Base-by-base conservation (phyloP, 306 rosid species). In the Urtica urens region DNA sequence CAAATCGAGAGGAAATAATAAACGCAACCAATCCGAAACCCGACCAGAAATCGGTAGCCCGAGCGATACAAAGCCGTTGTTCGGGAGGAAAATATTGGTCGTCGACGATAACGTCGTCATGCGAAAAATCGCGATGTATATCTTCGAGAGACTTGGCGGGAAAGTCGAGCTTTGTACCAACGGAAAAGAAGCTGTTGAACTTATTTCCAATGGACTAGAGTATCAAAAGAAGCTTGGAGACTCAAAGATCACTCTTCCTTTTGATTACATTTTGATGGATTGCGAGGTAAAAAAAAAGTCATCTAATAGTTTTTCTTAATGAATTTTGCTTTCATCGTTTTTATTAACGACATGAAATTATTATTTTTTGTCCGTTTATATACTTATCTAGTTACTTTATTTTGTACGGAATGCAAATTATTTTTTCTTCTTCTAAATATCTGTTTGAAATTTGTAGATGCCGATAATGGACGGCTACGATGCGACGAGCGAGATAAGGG, bases 391-490 rank as follows among this genome's bases (percentile, higher is more conserved):
- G n/a, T n/a, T n/a, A n/a, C n/a, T n/a, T n/a, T n/a, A n/a, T n/a
- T n/a, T 23, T 19, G 3, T 25, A 42, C 18, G 47, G 11, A 42
- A 42, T 82, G 59, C 67, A 81, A 3, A 76, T n/a, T n/a, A n/a
- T n/a, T n/a, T n/a, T n/a, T n/a, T n/a, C n/a, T 78, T 59, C 55
- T 58, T 17, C 46, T 67, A 12, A 34, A 48, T 2, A 51, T 58
- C 40, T 42, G 46, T 11, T 62, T 51, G 38, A 70, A 74, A 59
- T 23, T 45, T 45, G 49, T 25, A 45, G 49, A 45, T 45, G 49
- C 27, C 27, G 12, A 45, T 10, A 14, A 45, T 20, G 49, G 23
- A 20, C 6, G 49, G 49, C n/a, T 45, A 45, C 3, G 49, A 45
- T 11, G 49, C 49, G 26, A 23, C 49, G 4, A 13, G 20, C 6